A percentile compares a stretch with the other conserved stretches of the same genome.
phyloP scores from a whole-genome alignment of 441 rosid genomes.

The Codiaeum variegatum region DNA sequence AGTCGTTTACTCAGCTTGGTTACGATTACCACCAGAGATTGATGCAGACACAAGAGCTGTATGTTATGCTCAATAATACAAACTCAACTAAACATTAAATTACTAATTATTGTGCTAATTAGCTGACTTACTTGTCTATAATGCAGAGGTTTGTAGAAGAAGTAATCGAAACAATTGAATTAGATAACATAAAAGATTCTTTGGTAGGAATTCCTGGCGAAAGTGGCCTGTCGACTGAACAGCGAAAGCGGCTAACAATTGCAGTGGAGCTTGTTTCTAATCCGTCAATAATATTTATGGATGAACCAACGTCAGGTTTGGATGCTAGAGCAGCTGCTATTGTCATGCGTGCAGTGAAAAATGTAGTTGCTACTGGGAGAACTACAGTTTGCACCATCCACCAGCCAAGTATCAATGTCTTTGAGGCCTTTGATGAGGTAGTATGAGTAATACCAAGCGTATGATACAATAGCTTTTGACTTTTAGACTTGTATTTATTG shows the following conservation, averaged over 20 bases:
- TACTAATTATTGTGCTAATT: not conserved
- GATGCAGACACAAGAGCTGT: slow-evolving; percentile 39
- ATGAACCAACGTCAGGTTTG: slow-evolving; percentile 66
- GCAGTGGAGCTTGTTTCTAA: slow-evolving; percentile 71
- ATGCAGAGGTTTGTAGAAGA: slow-evolving; percentile 45
- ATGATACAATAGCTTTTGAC: no score
- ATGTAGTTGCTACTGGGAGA: slow-evolving; percentile 60
- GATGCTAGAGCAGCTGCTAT: slow-evolving; percentile 76
- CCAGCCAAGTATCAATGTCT: slow-evolving; percentile 63
- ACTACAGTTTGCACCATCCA: slow-evolving; percentile 71
- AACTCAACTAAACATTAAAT: no score
- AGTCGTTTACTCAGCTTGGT: slow-evolving; percentile 52
- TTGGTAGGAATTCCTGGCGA: slow-evolving; percentile 50
- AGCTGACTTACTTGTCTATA: not conserved
- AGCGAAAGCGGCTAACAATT: slow-evolving; percentile 56
- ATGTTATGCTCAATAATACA: slow-evolving; percentile 10
- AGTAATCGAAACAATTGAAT: slow-evolving; percentile 53
- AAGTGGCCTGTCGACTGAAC: slow-evolving; percentile 59
- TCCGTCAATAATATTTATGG: slow-evolving; percentile 68
- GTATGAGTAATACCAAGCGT: no score
- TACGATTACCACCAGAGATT: slow-evolving; percentile 46
- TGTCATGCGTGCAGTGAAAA: slow-evolving; percentile 66
- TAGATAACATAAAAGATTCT: slow-evolving; percentile 42
- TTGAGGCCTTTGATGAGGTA: slow-evolving; percentile 70
- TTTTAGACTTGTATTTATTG: no score